A percentile compares a stretch with the other conserved stretches of the same genome.
These are phyloP conservation scores for Cytauxzoon felis DNA, from an alignment of 169 alveolate species.

Conservation along the genomic window DNA sequence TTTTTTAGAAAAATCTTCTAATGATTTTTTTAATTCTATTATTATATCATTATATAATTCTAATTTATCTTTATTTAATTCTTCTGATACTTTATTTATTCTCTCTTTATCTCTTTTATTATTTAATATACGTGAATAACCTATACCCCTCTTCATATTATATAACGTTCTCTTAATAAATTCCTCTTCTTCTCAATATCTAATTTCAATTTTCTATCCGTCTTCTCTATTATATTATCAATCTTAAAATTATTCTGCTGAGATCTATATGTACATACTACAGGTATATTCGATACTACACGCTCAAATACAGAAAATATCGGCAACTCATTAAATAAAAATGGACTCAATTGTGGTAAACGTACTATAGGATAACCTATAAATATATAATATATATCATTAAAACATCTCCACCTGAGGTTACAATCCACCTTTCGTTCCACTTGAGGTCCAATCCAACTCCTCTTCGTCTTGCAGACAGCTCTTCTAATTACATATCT, in stretches of 20 bases:
- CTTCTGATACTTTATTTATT: slow-evolving; percentile 10
- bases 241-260: slow-evolving; percentile 45
- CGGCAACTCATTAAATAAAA: slow-evolving; percentile 27
- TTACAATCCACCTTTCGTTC: no score
- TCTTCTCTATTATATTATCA: slow-evolving; percentile 2
- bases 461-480: no score
- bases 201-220: background rate
- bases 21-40: slow-evolving; percentile 17
- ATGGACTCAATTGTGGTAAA: slow-evolving; percentile 59
- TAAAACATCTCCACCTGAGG: no score
- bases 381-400: no score
- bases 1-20: slow-evolving; percentile 14
- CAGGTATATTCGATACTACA: slow-evolving; percentile 45
- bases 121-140: slow-evolving; percentile 20
- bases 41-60: slow-evolving; percentile 11
- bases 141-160: slow-evolving; percentile 49
- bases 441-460: no score
- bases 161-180: background rate
- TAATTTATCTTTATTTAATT: background rate
- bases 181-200: background rate
- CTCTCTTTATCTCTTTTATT: background rate
- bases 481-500: no score
- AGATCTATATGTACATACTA: slow-evolving; percentile 43
- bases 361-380: slow-evolving; percentile 44
- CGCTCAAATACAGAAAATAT: slow-evolving; percentile 39